Conservation (phyloP, 2,329 filamentous ascomycete species). For the Aspergillus phoenicis region DNA sequence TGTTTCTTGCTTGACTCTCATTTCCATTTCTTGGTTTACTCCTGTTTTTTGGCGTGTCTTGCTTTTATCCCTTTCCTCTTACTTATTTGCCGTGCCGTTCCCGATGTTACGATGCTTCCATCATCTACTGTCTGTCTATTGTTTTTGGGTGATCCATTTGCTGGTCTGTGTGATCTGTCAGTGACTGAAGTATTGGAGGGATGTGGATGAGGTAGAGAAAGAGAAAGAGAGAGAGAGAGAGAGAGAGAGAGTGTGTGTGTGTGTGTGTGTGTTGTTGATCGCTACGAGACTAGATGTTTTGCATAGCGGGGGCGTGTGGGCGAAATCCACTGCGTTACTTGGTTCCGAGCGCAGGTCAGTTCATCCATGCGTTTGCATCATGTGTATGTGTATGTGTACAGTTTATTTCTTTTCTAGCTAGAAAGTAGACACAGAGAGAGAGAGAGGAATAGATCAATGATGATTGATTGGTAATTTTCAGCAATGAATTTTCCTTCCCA, state of each 20-base stretch:
- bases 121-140: neutral
- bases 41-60: slow-evolving; percentile 12
- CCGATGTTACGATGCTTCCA: neutral
- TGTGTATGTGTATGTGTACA: neutral
- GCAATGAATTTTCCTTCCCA: no score
- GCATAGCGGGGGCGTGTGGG: slow-evolving; percentile 17
- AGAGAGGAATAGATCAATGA: neutral
- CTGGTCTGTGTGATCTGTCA: neutral
- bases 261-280: neutral
- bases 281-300: slow-evolving; percentile 1
- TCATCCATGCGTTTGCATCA: no score
- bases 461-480: no score
- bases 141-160: neutral
- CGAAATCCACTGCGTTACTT: neutral
- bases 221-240: no score
- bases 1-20: slow-evolving; percentile 5
- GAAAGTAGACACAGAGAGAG: neutral
- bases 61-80: neutral
- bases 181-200: neutral
- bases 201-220: no score
- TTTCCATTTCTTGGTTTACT: slow-evolving; percentile 7
- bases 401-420: neutral
- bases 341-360: neutral
- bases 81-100: neutral
- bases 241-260: no score